A percentile compares a stretch with the other conserved stretches of the same genome.
Conservation (phyloP, 192 early-diverging fungal genomes). For the Jimgerdemannia lactiflua region DNA sequence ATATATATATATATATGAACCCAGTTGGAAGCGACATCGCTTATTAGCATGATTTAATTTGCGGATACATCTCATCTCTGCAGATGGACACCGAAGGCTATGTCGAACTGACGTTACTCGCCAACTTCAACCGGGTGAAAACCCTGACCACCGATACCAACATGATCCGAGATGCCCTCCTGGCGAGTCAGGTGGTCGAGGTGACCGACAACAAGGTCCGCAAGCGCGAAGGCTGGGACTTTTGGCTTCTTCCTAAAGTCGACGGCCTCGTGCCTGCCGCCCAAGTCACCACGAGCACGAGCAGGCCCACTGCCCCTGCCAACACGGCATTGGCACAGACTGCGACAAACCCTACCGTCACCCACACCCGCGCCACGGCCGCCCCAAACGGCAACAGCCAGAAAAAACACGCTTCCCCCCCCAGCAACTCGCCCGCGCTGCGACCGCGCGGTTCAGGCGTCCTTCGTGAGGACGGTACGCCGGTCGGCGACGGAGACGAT, state of each 20-base stretch:
- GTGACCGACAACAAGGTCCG: conserved; percentile 56
- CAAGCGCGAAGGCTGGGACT: conserved; percentile 79
- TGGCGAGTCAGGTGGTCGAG: conserved; percentile 53
- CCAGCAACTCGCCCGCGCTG: conserved; percentile 3
- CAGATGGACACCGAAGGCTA: conserved; percentile 90
- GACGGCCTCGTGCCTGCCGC: not conserved
- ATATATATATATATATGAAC: not conserved
- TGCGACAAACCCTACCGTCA: too few relatives aligned
- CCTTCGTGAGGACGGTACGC: not conserved
- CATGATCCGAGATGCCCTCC: conserved; percentile 57
- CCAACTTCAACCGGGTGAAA: conserved; percentile 89
- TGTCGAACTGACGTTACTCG: conserved; percentile 75
- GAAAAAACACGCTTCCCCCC: conserved; percentile 23
- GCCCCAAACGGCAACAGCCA: conserved; percentile 22
- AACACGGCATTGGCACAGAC: too few relatives aligned
- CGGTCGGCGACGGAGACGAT: conserved; percentile 54
- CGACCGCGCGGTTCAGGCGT: conserved; percentile 13
- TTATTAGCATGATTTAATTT: not conserved
- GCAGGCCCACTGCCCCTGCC: too few relatives aligned
- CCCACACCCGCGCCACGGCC: not conserved
- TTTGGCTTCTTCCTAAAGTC: conserved; percentile 73
- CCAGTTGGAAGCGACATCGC: too few relatives aligned
- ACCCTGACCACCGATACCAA: conserved; percentile 61
- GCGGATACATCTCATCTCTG: conserved; percentile 7
- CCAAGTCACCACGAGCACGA: not conserved